These are phyloP conservation scores for Cupressus sempervirens DNA, from an alignment of 75 land plant species.

Conservation along the genomic window DNA sequence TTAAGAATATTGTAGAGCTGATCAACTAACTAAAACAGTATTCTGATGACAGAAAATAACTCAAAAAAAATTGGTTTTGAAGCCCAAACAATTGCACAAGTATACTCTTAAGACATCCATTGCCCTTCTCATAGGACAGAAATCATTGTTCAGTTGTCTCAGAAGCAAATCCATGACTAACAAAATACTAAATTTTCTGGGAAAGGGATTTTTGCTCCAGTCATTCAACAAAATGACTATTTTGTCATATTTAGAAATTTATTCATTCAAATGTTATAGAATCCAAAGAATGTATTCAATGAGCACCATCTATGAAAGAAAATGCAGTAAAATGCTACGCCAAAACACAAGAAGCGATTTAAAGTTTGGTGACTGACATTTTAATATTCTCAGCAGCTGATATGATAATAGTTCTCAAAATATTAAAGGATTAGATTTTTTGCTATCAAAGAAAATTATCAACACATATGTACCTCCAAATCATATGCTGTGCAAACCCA, in stretches of 20 bases:
- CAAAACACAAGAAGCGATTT: not conserved
- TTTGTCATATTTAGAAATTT: not conserved
- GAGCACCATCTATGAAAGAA: not conserved
- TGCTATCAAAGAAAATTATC: not conserved
- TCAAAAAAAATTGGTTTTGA: not conserved
- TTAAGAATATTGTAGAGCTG: too few relatives aligned
- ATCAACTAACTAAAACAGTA: not conserved
- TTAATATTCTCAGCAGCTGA: not conserved
- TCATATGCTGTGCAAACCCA: conserved; percentile 78
- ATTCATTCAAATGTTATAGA: not conserved
- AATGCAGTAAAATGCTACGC: not conserved
- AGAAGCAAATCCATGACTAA: not conserved
- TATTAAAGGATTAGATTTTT: not conserved
- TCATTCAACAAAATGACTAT: not conserved
- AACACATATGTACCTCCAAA: conserved; percentile 69
- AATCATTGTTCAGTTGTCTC: not conserved
- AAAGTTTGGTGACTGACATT: not conserved
- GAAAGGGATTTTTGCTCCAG: not conserved
- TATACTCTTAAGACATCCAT: not conserved
- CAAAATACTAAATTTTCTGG: not conserved
- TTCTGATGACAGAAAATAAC: not conserved
- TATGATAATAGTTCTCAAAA: not conserved
- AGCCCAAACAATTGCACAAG: not conserved
- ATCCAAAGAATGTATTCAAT: not conserved
- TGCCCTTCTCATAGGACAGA: not conserved